Percentiles rank a stretch among this genome's conserved stretches.
Conservation (phyloP, 2,329 filamentous ascomycete species). For the Thermomyces lanuginosus region DNA sequence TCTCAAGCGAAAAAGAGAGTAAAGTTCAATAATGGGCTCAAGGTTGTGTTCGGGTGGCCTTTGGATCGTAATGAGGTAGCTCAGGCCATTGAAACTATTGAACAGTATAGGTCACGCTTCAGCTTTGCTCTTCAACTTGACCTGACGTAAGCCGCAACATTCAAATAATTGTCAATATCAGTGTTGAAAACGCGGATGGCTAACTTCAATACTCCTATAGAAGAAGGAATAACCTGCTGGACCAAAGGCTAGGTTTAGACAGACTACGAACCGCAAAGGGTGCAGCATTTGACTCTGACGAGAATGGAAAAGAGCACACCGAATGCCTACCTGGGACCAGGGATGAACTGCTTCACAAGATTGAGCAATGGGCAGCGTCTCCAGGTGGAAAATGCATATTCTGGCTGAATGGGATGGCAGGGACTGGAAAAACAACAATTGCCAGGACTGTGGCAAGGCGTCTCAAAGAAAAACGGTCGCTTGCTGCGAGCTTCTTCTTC, state of each 20-base stretch:
- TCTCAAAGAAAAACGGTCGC: conserved; percentile 8
- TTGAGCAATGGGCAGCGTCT: conserved; percentile 4
- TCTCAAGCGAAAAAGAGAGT: conserved; percentile 4
- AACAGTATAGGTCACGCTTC: conserved; percentile 13
- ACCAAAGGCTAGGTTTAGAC: not conserved
- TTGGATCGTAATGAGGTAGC: conserved; percentile 13
- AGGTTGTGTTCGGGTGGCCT: conserved; percentile 17
- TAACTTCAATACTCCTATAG: too few species aligned
- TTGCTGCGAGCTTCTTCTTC: conserved; percentile 32
- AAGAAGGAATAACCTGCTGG: too few species aligned
- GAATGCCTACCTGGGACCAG: conserved; percentile 1
- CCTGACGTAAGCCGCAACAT: conserved; percentile 13
- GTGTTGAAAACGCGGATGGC: too few species aligned
- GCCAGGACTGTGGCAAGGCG: conserved; percentile 15
- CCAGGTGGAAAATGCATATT: conserved; percentile 12
- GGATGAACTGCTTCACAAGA: not conserved
- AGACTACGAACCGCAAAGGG: not conserved
- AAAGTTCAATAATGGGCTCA: conserved; percentile 8
- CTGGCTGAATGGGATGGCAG: conserved; percentile 15
- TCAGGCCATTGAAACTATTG: conserved; percentile 7
- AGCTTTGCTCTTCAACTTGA: conserved; percentile 12
- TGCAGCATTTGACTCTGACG: conserved; percentile 1
- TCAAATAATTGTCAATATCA: conserved; percentile 8
- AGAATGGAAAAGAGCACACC: conserved; percentile 1
- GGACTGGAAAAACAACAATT: conserved; percentile 11